Evolutionary conservation across 306 rosid species (phyloP).

Genomic region (Gillenia trifoliata): DNA sequence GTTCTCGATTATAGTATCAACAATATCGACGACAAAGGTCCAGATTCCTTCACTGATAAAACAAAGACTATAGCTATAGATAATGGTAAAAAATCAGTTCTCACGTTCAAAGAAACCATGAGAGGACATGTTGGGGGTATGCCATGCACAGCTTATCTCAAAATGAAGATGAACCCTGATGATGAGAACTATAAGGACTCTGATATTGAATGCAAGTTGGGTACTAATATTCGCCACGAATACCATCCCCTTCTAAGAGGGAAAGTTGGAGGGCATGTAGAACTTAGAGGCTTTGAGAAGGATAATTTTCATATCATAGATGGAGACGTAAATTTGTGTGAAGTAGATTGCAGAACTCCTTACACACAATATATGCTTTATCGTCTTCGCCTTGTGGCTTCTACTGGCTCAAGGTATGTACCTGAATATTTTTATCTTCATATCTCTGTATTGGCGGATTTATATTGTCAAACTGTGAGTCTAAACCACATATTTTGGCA

Average conservation of each 20-base stretch:
- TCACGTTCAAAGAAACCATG: conserved; percentile 25
- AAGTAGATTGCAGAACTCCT: conserved; percentile 22
- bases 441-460: no score
- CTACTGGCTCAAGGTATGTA: conserved; percentile 30
- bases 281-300: conserved; percentile 30
- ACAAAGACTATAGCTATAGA: not conserved
- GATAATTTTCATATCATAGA: conserved; percentile 22
- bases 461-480: not conserved
- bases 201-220: not conserved
- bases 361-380: conserved; percentile 34
- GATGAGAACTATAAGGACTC: not conserved
- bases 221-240: not conserved
- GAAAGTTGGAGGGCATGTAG: conserved; percentile 33
- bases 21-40: no score
- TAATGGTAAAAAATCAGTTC: not conserved
- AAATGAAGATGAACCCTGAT: conserved; percentile 21
- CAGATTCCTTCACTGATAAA: not conserved
- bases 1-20: conserved; percentile 9
- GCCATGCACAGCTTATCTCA: conserved; percentile 23
- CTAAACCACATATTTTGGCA: not conserved
- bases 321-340: conserved; percentile 31
- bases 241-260: conserved; percentile 30
- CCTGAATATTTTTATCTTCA: no score
- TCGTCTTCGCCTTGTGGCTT: conserved; percentile 28
- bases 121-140: conserved; percentile 29